Base-by-base conservation (phyloP, 176 grass and related monocot genomes). In the Pontederia paniculata region DNA sequence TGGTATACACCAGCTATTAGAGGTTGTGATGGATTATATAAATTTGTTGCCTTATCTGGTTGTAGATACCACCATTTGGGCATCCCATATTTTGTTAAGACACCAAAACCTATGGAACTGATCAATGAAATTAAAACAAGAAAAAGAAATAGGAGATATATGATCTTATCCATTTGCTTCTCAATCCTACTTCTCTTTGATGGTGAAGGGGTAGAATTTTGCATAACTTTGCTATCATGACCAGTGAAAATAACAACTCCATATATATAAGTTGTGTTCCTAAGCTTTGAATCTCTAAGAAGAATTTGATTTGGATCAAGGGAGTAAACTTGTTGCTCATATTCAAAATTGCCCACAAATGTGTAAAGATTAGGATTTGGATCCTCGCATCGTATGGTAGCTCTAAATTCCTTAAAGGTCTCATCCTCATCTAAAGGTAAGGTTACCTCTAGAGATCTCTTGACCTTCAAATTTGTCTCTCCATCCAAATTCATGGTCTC, bases 401-500 rank as follows among this genome's bases (percentile, higher is more conserved):
- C 86, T 52, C n/a, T 66, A 68, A 98, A 91, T 67, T 91, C 80
- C 58, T 81, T 90, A 55, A 84, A 91, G 1, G 65, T 50, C 12
- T 80, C 79, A 23, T 98, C 86, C 61, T 91, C 93, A 65, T 98
- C 93, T 52, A 98, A 59, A 5, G 77, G 62, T 23, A 91, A 65
- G 1, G 93, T 98, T 42, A 75, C 83, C 59, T 98, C 93, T 3
- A 98, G 68, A 23, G 93, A 98, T 74, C 86, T 90, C 54, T 91
- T 98, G 17, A 98, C 86, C 83, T 98, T 98, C 44, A 98, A 82
- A 75, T 98, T 91, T 0, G 93, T 98, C 56, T 91, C 93, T 0
- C 86, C 93, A n/a, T 98, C 86, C 50, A 98, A 82, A 70, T 91
- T 98, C 93, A 98, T 98, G 3, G 93, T 98, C 83, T 98, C 93